Evolutionary conservation across 352 stramenopile genomes (phyloP), one percentile per base, ranked within the genome.

Genomic region (Pythium oligandrum): DNA sequence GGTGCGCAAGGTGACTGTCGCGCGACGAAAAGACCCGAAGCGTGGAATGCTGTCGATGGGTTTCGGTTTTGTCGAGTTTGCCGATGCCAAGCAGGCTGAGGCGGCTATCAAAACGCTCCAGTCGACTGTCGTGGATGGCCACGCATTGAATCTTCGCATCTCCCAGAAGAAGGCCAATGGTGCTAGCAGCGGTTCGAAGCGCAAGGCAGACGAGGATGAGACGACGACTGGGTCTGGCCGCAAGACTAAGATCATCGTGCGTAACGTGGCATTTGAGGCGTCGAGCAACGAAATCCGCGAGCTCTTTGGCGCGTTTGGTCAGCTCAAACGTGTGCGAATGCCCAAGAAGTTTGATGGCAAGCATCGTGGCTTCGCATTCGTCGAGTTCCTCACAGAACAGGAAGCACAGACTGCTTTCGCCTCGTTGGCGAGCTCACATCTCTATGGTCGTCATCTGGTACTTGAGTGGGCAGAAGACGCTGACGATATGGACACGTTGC

Each of bases 51-150:
- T 98, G 39, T 98, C 93, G 12, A 98, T 99, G 91, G 97, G 97
- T 32, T 99, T 98, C 78, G 97, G 97, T n/a, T 99, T 99, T 78
- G 94, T 99, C 43, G 97, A 99, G 77, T 99, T 98, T 66, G 66
- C 76, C 17, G 86, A 93, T 42, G 70, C 86, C 54, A 89, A 90
- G 47, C 57, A 89, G 47, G 95, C 90, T 6, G 82, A 94, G 33
- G 87, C 86, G 43, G 95, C 94, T 9, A 70, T 96, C 37, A 60
- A 79, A 55, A 68, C 63, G 40, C 67, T 94, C 33, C 85, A 95
- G 43, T 67, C 74, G 45, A 96, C 81, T 30, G 73, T 98, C 7
- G 65, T 99, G 17, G 96, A 99, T 70, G 96, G 93, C 33, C 96
- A 99, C 68, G 82, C 88, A 34, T 70, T 99, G 33, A 90, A 98